Evolutionary conservation across 2,329 filamentous ascomycete species (phyloP), one percentile per base, ranked within the genome.

Genomic region (Botryotinia calthae): DNA sequence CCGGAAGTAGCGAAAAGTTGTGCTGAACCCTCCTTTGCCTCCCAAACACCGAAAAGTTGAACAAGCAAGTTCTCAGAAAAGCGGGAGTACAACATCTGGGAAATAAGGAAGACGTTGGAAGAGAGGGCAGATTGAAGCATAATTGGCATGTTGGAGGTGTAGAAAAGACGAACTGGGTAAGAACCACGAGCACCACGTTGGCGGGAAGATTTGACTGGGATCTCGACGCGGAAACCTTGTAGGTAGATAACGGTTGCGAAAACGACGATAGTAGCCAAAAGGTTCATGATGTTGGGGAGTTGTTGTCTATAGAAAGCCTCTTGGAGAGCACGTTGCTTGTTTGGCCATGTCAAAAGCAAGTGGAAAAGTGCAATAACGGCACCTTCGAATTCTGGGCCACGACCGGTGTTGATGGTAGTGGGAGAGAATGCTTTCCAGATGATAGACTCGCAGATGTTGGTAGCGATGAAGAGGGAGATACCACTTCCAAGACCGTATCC

Each of bases 81-180:
- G 84, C 95, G 95, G 76, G 93, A 97, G 90, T 97, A 98, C 78
- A 99, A 90, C 95, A 98, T 98, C 88, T 99, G 96, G 83, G 93
- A 96, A 86, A 99, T 94, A 77, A 99, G 87, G 91, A 99, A 99
- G 85, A 99, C 90, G 88, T 99, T 99, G 88, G 95, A 98, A 78
- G 94, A 97, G 79, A 99, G 90, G 79, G 96, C 96, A 65, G 95
- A 98, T 87, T 99, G 97, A 83, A 99, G 89, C 96, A 99, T 99
- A 86, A 99, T 99, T 82, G 96, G 96, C 97, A 99, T 99, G 92
- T 99, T 99, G 84, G 95, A 98, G 82, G 96, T 99, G 87, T 99
- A 99, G 90, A 99, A 99, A 74, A 99, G 93, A 82, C 97, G 95
- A 84, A 99, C 90, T 81, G 96, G 96, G 89, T 98, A 99, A 58